Evolutionary conservation across 805 yeast genomes (phyloP), one percentile per base, ranked within the genome.

Genomic region (Lipomyces yamadae): DNA sequence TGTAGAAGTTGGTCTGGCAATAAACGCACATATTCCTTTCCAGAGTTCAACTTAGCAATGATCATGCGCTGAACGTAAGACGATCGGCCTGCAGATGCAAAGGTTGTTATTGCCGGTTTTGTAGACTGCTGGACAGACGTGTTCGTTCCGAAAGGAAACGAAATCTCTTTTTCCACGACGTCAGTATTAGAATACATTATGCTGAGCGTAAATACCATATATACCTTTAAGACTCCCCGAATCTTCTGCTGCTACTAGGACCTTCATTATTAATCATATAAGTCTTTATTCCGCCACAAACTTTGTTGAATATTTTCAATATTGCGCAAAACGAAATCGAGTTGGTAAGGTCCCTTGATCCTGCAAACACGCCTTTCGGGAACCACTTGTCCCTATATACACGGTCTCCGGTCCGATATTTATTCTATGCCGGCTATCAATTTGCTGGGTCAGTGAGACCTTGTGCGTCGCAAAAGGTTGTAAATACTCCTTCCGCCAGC

Each of bases 61-160:
- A 52, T 61, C 71, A 68, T 68, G 5, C 65, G 63, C 65, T 68
- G 71, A 29, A 68, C 70, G 42, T 66, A 68, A 7, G 67, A 39
- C 2, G 70, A 48, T 3, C 81, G 72, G 3, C 85, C 85, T 58
- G 80, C 77, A 4, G 77, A 75, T 1, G 71, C 69, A 24, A 81
- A 80, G 32, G 82, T 78, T 56, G 78, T 81, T 11, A 88, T 80
- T 60, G 80, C 82, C 0, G 96, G 96, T 74, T 88, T 90, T 11
- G 80, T 77, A 0, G 89, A 88, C 42, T 84, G 84, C 73, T 88
- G 86, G 54, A 82, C 80, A 4, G 97, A 89, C 2, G 97, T 92
- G 73, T 93, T 96, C 0, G 94, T 88, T 0, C 93, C 94, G 61
- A 82, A 79, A 24, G 79, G 75, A 72, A 92, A 91, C 4, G 82